Evolutionary conservation across 2,329 filamentous ascomycete genomes (phyloP).

Genomic region (Lizonia empirigonia): DNA sequence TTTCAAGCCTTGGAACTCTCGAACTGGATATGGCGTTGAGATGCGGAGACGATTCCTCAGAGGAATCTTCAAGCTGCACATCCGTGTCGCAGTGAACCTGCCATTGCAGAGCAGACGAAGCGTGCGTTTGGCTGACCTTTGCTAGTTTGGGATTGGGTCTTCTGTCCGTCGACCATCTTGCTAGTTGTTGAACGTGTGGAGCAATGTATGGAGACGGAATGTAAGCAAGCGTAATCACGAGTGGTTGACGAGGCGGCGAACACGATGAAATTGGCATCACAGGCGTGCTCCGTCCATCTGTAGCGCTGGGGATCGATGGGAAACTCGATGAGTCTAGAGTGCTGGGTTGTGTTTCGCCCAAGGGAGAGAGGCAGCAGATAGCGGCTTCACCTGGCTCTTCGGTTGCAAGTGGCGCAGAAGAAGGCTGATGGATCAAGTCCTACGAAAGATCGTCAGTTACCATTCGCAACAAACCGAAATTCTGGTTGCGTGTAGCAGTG

Average conservation of each 20-base stretch:
- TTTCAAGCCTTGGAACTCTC: neutral
- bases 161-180: neutral
- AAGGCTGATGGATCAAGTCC: neutral
- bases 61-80: neutral
- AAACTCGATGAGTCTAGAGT: neutral
- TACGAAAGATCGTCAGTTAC: neutral
- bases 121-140: neutral
- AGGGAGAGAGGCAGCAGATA: neutral
- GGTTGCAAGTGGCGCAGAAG: neutral
- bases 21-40: no score
- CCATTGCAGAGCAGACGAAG: neutral
- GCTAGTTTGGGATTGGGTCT: conserved; percentile 1
- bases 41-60: neutral
- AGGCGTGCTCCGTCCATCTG: neutral
- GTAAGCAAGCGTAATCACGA: no score
- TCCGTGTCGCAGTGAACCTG: neutral
- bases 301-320: neutral
- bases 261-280: neutral
- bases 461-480: neutral
- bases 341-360: neutral
- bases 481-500: neutral
- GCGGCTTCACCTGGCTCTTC: neutral
- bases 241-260: neutral
- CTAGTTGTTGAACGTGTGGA: neutral
- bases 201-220: neutral